A percentile compares a stretch with the other conserved stretches of the same genome.
Conservation (phyloP, 2,329 filamentous ascomycete species). For the Lachnum nothofagi region DNA sequence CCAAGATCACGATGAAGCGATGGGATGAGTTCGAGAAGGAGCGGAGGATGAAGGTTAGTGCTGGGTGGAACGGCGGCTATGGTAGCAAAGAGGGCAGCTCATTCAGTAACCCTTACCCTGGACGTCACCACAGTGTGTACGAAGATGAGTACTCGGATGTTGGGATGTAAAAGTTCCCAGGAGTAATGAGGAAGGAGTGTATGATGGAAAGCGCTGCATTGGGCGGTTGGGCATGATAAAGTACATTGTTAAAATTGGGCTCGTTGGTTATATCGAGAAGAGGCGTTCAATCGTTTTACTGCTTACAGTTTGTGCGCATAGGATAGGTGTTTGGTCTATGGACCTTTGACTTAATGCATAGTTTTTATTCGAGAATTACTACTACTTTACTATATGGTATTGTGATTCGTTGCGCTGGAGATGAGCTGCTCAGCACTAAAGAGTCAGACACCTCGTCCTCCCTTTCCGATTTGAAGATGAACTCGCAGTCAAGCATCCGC, state of each 20-base stretch:
- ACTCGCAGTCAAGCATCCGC: no score
- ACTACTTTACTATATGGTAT: background rate
- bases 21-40: slow-evolving; percentile 94
- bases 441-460: background rate
- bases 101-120: slow-evolving; percentile 9
- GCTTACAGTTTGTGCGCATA: background rate
- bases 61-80: slow-evolving; percentile 16
- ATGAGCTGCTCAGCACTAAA: background rate
- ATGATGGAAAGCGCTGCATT: slow-evolving; percentile 4
- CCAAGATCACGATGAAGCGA: slow-evolving; percentile 98
- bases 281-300: background rate
- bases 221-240: background rate
- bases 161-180: slow-evolving; percentile 3
- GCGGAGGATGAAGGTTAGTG: slow-evolving; percentile 34
- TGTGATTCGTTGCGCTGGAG: background rate
- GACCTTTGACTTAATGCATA: background rate
- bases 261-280: background rate
- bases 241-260: background rate
- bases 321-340: slow-evolving; percentile 1
- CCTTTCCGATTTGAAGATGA: background rate
- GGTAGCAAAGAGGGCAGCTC: slow-evolving; percentile 19
- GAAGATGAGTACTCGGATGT: slow-evolving; percentile 28
- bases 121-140: slow-evolving; percentile 11
- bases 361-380: background rate
- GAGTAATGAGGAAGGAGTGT: no score